phyloP scores from a whole-genome alignment of 495 filamentous ascomycete genomes.

The Penicillium samsonianum region DNA sequence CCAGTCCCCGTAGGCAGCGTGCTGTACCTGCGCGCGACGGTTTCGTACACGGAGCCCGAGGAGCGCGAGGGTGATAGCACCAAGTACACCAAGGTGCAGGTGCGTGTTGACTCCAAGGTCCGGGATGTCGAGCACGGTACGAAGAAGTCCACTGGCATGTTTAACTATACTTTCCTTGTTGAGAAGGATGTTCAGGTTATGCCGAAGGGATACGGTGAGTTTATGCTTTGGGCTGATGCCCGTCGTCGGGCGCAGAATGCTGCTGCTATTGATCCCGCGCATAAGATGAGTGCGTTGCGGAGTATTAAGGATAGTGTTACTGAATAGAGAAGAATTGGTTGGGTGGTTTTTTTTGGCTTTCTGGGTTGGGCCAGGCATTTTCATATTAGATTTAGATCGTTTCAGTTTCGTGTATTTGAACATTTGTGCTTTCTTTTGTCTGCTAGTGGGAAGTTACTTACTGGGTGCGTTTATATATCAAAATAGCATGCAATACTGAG shows the following conservation, averaged over 20 bases:
- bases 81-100: constrained; percentile 67
- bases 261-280: constrained; percentile 35
- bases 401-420: not conserved
- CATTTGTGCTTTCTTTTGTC: not conserved
- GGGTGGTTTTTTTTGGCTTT: not conserved
- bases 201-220: constrained; percentile 73
- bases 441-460: not conserved
- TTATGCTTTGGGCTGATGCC: constrained; percentile 79
- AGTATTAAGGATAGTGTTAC: constrained; percentile 49
- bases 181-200: constrained; percentile 71
- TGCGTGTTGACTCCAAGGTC: constrained; percentile 76
- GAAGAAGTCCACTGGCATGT: constrained; percentile 75
- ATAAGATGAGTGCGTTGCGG: constrained; percentile 41
- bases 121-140: constrained; percentile 75
- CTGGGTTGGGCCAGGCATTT: not conserved
- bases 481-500: not conserved
- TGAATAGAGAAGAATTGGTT: constrained; percentile 30
- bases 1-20: constrained; percentile 83
- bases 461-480: not conserved
- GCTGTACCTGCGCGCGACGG: constrained; percentile 74
- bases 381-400: not conserved
- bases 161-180: constrained; percentile 84
- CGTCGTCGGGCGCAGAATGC: constrained; percentile 57
- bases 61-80: constrained; percentile 35
- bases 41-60: constrained; percentile 75